Evolutionary conservation across 148 eudicot genomes (phyloP), one percentile per base, ranked within the genome.

Genomic region (Rhododendron williamsianum): DNA sequence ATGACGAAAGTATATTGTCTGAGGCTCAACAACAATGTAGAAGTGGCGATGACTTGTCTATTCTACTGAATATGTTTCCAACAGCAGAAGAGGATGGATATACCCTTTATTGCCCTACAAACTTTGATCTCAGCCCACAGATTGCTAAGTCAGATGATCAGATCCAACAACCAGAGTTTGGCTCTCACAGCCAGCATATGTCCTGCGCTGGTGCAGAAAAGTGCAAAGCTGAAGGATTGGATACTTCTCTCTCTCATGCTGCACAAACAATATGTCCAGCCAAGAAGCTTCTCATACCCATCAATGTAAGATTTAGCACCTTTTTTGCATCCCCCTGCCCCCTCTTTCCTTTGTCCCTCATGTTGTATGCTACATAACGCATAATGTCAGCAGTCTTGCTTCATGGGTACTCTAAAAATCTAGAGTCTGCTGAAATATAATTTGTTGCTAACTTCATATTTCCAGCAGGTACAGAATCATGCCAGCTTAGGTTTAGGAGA

Each of bases 21-120:
- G 93, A 89, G 88, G 90, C 90, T 71, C 90, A 90, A 82, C 91
- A 89, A 54, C 83, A 86, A 52, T 85, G 69, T 65, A 83, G 84
- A 85, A 86, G 86, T 80, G 87, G 87, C 33, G 94, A 90, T 41
- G 98, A 92, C 80, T 84, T 91, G 84, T 78, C 71, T 89, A 81
- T 91, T 76, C 82, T 91, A 48, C 78, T 88, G 10, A 88, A 90
- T 9, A 83, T 86, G 87, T 88, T 89, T 78, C 89, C 94, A 35
- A 83, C n/a, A 81, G 87, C 88, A 78, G 91, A 91, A 33, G 87
- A 85, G 56, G 91, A 94, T 87, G 93, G 90, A 73, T 95, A 95
- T 87, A 65, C 87, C 71, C 98, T 96, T 65, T 95, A 91, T 88
- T 91, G 98, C 89, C 91, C 92, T 78, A 87, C 88, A 52, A 82